phyloP scores from a whole-genome alignment of 805 yeast genomes.

The Sugiyamaella americana region DNA sequence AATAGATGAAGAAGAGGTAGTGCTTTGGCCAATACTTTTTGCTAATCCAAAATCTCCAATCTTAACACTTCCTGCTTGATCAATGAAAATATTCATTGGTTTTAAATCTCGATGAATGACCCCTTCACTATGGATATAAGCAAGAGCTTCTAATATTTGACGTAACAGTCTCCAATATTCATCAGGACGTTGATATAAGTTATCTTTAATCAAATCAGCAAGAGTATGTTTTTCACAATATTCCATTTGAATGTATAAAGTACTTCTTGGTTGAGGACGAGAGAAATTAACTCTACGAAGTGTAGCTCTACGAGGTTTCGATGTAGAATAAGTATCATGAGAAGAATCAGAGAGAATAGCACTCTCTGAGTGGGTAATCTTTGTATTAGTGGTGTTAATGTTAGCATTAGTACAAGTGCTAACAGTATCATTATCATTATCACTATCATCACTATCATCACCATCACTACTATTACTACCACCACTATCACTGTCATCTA shows the following conservation, averaged over 20 bases:
- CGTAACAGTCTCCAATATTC: slow-evolving; percentile 89
- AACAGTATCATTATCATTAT: slow-evolving; percentile 5
- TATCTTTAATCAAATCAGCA: slow-evolving; percentile 72
- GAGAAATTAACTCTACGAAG: background rate
- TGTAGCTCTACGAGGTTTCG: background rate
- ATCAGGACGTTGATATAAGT: slow-evolving; percentile 59
- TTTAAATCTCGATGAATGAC: slow-evolving; percentile 93
- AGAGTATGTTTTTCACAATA: slow-evolving; percentile 94
- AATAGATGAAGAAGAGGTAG: slow-evolving; percentile 3
- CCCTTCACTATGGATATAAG: slow-evolving; percentile 88
- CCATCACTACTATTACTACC: slow-evolving; percentile 10
- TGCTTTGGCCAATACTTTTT: slow-evolving; percentile 42
- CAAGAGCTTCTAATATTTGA: slow-evolving; percentile 82
- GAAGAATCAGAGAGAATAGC: background rate
- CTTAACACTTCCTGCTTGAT: slow-evolving; percentile 79
- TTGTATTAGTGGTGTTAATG: background rate
- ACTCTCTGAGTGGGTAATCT: background rate
- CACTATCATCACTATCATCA: slow-evolving; percentile 12
- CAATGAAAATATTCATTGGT: slow-evolving; percentile 94
- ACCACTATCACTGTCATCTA: slow-evolving; percentile 10
- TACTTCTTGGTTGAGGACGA: slow-evolving; percentile 39
- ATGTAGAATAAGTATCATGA: background rate
- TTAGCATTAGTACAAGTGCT: too few relatives aligned
- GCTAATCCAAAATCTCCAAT: slow-evolving; percentile 98
- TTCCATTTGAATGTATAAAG: slow-evolving; percentile 95